Evolutionary conservation across 2,329 filamentous ascomycete species (phyloP).

Genomic region (Fusarium sp.): DNA sequence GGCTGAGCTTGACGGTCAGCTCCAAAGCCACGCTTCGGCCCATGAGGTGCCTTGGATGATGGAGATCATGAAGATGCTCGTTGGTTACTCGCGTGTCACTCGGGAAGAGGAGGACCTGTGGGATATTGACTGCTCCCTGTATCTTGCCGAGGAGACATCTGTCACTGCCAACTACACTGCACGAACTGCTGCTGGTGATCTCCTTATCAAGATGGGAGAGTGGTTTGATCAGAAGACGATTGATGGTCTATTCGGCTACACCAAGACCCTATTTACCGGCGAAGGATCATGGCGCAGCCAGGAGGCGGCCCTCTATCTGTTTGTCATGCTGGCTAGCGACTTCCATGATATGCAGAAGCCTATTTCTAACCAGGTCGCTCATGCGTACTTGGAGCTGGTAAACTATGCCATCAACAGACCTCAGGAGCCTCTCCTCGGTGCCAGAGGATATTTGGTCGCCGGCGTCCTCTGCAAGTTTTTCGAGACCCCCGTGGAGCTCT

Average conservation of each 20-base stretch:
- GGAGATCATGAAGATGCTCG: slow-evolving; percentile 87
- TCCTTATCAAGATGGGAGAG: slow-evolving; percentile 92
- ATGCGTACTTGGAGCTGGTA: slow-evolving; percentile 83
- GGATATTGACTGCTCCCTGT: slow-evolving; percentile 97
- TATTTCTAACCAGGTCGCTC: slow-evolving; percentile 76
- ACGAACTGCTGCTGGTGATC: slow-evolving; percentile 89
- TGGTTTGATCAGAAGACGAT: slow-evolving; percentile 84
- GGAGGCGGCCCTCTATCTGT: slow-evolving; percentile 85
- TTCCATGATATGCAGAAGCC: slow-evolving; percentile 81
- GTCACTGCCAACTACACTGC: slow-evolving; percentile 97
- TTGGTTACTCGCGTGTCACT: slow-evolving; percentile 89
- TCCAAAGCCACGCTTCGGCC: slow-evolving; percentile 70
- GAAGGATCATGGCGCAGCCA: slow-evolving; percentile 70
- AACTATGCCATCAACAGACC: slow-evolving; percentile 77
- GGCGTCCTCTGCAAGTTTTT: slow-evolving; percentile 81
- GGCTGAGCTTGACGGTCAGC: slow-evolving; percentile 85
- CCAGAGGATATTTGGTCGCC: slow-evolving; percentile 87
- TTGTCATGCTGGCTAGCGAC: slow-evolving; percentile 86
- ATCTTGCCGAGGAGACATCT: slow-evolving; percentile 93
- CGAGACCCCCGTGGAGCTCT: slow-evolving; percentile 71
- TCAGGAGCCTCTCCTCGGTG: slow-evolving; percentile 82
- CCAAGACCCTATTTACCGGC: slow-evolving; percentile 76
- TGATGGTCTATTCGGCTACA: slow-evolving; percentile 82
- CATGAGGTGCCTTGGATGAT: slow-evolving; percentile 82
- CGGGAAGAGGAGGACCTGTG: slow-evolving; percentile 94